Evolutionary conservation across 2,329 filamentous ascomycete species (phyloP).

Genomic region (Colletotrichum tanaceti): DNA sequence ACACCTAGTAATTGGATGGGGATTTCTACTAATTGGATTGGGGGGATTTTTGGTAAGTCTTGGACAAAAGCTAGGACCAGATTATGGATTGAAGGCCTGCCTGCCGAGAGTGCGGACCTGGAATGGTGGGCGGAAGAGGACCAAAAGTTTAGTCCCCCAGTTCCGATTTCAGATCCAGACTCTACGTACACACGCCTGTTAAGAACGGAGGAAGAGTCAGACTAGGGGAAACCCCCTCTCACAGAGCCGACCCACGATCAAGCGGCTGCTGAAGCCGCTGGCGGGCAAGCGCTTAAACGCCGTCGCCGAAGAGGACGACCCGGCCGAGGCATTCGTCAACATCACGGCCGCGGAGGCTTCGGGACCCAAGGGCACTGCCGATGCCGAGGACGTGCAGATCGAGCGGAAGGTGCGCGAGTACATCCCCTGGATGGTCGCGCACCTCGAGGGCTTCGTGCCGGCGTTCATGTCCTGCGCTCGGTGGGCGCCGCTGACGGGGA

Average conservation of each 20-base stretch:
- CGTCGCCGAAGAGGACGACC: slow-evolving; percentile 41
- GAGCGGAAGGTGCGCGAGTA: slow-evolving; percentile 61
- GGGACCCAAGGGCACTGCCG: slow-evolving; percentile 44
- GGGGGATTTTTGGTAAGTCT: too few relatives aligned
- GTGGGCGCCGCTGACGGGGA: slow-evolving; percentile 63
- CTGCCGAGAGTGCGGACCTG: too few relatives aligned
- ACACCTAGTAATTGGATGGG: too few relatives aligned
- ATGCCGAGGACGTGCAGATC: slow-evolving; percentile 46
- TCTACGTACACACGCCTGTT: too few relatives aligned
- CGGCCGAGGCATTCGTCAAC: slow-evolving; percentile 50
- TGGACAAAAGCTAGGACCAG: too few relatives aligned
- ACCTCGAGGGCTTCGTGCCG: slow-evolving; percentile 69
- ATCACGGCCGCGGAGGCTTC: slow-evolving; percentile 57
- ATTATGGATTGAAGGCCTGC: too few relatives aligned
- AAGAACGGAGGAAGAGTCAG: too few relatives aligned
- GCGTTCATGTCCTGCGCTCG: slow-evolving; percentile 70
- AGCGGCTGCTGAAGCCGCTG: slow-evolving; percentile 63
- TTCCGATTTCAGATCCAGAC: too few relatives aligned
- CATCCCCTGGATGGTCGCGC: slow-evolving; percentile 68
- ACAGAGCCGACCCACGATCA: slow-evolving; percentile 24
- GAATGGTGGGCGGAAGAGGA: too few relatives aligned
- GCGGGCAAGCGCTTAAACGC: slow-evolving; percentile 50
- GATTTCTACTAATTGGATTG: too few relatives aligned
- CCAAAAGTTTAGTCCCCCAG: too few relatives aligned
- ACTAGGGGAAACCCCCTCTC: not conserved